Evolutionary conservation across 73 alveolate species (phyloP).

Genomic region (Effrenium voratum): DNA sequence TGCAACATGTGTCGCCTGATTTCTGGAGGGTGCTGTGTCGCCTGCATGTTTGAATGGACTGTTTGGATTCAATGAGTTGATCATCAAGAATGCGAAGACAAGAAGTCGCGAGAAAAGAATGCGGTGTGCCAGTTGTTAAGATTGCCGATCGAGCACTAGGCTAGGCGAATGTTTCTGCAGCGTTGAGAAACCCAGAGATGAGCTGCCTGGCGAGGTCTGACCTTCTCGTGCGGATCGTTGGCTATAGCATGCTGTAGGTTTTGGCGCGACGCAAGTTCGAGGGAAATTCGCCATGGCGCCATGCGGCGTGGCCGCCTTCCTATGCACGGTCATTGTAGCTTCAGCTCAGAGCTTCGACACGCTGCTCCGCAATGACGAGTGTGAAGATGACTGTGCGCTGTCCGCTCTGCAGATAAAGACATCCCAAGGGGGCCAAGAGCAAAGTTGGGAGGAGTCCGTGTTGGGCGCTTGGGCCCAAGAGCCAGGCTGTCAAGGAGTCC

Average conservation of each 20-base stretch:
- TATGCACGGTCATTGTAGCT: background rate
- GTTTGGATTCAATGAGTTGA: too few species aligned
- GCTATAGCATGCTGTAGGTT: background rate
- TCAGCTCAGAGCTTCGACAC: background rate
- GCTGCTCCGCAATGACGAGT: background rate
- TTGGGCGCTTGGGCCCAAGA: background rate
- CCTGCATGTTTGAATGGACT: too few species aligned
- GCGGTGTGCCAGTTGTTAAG: too few species aligned
- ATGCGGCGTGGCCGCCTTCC: background rate
- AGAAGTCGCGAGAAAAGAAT: too few species aligned
- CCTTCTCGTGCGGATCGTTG: background rate
- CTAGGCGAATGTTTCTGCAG: background rate
- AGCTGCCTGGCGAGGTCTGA: background rate
- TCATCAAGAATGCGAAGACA: too few species aligned
- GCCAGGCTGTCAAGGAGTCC: background rate
- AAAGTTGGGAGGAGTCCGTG: constrained; percentile 1
- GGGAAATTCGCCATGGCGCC: background rate
- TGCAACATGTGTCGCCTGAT: too few species aligned
- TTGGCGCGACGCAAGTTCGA: background rate
- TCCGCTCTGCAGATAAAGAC: background rate
- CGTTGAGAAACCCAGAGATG: background rate
- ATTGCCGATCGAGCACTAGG: too few species aligned
- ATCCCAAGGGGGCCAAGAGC: background rate
- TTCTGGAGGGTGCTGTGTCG: too few species aligned
- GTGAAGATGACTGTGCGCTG: background rate